Base-by-base conservation (phyloP, 345 rosid genomes). In the Bruguiera sexangula region DNA sequence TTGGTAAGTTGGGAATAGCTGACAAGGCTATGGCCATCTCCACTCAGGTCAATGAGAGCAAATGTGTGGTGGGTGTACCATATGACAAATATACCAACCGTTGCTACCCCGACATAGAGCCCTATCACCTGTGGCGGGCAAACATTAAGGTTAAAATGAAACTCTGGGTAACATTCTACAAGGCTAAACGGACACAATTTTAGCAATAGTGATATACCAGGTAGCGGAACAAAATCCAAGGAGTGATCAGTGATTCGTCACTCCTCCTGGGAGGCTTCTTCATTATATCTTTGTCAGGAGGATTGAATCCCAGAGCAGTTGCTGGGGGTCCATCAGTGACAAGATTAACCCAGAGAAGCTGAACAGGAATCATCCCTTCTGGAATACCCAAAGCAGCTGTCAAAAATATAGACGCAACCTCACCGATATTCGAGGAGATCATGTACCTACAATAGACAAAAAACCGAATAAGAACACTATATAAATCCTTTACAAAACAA, bases 311-410 rank as follows among this genome's bases (percentile, higher is more conserved):
- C 63, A 95, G 70, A 62, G 99, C 99, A 8, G 99, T 95, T 51
- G 99, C 99, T 56, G 99, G 98, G 31, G 99, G 99, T 22, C 99
- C 98, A 64, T 95, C 99, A 0, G 99, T 95, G 24, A 95, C 99
- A 29, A 95, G 97, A 79, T 95, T 95, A 30, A 95, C 99, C 99
- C 99, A 95, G 60, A 95, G 89, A 83, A 95, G 97, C 84, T 95
- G 99, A 62, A 95, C 99, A 0, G 98, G 99, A 36, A 95, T 95
- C 97, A 95, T 85, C 71, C 97, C 99, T 78, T 95, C 99, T 3
- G 99, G 99, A 79, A 95, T 95, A 66, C 99, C 98, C 80, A 95
- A 82, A 22, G 99, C 99, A 67, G 99, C 91, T 2, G 99, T 95
- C 72, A 95, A 77, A 73, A 95, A 95, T 72, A 95, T 95, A 6